Conservation (phyloP, 495 filamentous ascomycete species). For the Xylona heveae region DNA sequence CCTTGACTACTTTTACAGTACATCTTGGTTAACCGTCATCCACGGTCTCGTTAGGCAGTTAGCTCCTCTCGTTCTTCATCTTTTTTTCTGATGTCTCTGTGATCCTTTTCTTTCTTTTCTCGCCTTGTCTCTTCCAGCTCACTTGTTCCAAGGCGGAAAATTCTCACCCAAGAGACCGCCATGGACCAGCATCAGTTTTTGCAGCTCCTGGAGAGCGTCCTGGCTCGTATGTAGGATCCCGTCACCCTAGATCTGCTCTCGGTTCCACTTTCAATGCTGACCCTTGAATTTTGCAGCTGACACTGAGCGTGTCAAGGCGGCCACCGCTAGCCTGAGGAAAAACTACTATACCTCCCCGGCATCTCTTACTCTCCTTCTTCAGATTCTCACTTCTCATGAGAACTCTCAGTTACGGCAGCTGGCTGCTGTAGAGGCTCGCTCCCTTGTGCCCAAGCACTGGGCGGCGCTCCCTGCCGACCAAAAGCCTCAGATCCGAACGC, state of each 20-base stretch:
- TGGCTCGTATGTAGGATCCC: constrained; percentile 16
- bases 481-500: constrained; percentile 58
- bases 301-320: constrained; percentile 64
- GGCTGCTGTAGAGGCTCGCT: constrained; percentile 69
- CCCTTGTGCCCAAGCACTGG: constrained; percentile 79
- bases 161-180: too few relatives aligned
- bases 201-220: constrained; percentile 20
- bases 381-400: constrained; percentile 58
- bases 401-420: constrained; percentile 59
- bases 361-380: constrained; percentile 62
- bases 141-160: too few relatives aligned
- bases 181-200: constrained; percentile 28
- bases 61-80: too few relatives aligned
- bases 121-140: too few relatives aligned
- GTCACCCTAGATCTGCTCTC: constrained; percentile 5
- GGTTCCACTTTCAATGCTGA: background rate
- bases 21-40: too few relatives aligned
- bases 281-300: constrained; percentile 29
- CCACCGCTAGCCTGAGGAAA: constrained; percentile 74
- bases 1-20: too few relatives aligned
- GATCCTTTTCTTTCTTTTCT: too few relatives aligned
- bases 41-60: too few relatives aligned
- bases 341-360: constrained; percentile 75
- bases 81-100: too few relatives aligned
- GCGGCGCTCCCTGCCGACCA: constrained; percentile 31